phyloP scores from a whole-genome alignment of 2,329 filamentous ascomycete species.

The Beauveria brongniartii region DNA sequence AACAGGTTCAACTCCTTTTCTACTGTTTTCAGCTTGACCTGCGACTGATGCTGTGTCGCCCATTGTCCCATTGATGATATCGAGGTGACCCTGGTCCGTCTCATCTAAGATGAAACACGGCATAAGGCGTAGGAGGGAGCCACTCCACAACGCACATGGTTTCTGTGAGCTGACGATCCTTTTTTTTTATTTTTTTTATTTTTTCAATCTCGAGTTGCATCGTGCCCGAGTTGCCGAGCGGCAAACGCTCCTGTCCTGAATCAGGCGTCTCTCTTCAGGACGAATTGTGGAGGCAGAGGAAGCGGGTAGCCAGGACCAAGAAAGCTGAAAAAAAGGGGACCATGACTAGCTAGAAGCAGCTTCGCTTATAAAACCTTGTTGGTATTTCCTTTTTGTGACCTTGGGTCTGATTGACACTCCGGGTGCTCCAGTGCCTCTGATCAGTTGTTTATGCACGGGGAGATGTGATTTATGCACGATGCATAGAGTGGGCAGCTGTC shows the following conservation, averaged over 20 bases:
- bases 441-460: neutral
- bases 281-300: too few relatives aligned
- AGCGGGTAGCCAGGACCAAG: neutral
- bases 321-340: neutral
- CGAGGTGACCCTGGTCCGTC: neutral
- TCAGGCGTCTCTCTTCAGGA: too few relatives aligned
- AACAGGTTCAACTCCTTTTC: too few relatives aligned
- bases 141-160: neutral
- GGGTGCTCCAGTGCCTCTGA: neutral
- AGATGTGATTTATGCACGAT: neutral
- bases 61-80: neutral
- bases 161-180: neutral
- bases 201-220: neutral
- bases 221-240: neutral
- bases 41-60: neutral
- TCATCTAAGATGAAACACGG: constrained; percentile 10
- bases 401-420: neutral
- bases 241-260: too few relatives aligned
- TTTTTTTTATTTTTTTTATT: neutral
- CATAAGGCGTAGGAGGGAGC: neutral
- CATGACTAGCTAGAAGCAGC: neutral
- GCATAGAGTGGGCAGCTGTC: neutral
- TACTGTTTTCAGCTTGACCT: neutral
- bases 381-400: neutral
- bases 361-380: neutral